Evolutionary conservation across 2,329 filamentous ascomycete genomes (phyloP).

Genomic region (Fusarium bulbicola): DNA sequence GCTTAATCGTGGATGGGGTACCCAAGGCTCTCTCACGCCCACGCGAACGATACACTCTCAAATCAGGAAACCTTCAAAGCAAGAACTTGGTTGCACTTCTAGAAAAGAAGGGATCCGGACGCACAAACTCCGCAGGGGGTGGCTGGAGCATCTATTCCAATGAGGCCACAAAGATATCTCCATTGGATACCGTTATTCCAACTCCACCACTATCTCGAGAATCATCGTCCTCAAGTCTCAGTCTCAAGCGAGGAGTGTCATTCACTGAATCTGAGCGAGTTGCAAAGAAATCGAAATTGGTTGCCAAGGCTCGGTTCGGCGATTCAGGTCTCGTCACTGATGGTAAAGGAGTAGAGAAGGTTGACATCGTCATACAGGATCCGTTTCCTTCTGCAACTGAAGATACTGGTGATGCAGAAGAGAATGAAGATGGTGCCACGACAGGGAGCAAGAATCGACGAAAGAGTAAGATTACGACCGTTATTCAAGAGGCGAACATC

Average conservation of each 20-base stretch:
- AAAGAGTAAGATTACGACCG: constrained; percentile 50
- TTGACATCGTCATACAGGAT: constrained; percentile 69
- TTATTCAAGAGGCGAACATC: constrained; percentile 44
- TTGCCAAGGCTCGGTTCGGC: constrained; percentile 78
- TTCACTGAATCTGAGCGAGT: constrained; percentile 46
- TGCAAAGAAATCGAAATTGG: constrained; percentile 66
- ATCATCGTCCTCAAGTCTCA: constrained; percentile 42
- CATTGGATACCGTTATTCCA: constrained; percentile 62
- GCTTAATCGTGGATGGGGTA: constrained; percentile 79
- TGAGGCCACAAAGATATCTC: constrained; percentile 63
- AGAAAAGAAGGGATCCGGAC: constrained; percentile 72
- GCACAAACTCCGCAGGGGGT: constrained; percentile 76
- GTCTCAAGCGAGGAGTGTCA: constrained; percentile 42
- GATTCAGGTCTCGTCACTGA: constrained; percentile 64
- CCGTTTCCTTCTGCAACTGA: constrained; percentile 54
- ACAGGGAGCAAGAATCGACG: constrained; percentile 26
- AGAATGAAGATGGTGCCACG: constrained; percentile 19
- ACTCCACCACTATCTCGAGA: constrained; percentile 55
- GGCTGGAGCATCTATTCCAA: constrained; percentile 84
- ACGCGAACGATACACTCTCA: constrained; percentile 75
- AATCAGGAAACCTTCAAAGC: constrained; percentile 73
- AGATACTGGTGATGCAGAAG: constrained; percentile 37
- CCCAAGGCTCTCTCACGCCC: constrained; percentile 84
- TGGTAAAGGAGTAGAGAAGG: constrained; percentile 67
- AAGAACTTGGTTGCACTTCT: constrained; percentile 77